Percentiles rank a stretch among this genome's conserved stretches.
Conservation (phyloP, 805 yeast species). For the Pichia rugopelliculosa region DNA sequence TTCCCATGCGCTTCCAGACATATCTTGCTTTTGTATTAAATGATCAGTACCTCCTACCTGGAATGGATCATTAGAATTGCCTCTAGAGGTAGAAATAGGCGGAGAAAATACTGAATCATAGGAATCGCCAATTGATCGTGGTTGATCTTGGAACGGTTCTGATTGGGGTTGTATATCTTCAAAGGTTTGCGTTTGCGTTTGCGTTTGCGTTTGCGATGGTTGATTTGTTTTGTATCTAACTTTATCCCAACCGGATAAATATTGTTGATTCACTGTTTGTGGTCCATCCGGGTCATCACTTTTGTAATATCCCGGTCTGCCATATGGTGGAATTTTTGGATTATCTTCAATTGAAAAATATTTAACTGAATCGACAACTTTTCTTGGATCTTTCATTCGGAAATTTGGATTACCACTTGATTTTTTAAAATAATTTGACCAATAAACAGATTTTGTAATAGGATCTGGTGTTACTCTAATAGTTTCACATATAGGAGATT, state of each 20-base stretch:
- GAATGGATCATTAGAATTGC: background rate
- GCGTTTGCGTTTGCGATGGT: background rate
- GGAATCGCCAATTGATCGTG: constrained; percentile 6
- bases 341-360: constrained; percentile 6
- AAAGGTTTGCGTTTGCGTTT: too few relatives aligned
- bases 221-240: constrained; percentile 8
- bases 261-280: constrained; percentile 4
- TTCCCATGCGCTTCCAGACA: background rate
- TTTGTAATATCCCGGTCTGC: constrained; percentile 10
- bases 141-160: background rate
- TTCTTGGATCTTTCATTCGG: constrained; percentile 50
- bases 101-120: background rate
- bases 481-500: constrained; percentile 17
- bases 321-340: constrained; percentile 8
- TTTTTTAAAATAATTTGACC: constrained; percentile 46
- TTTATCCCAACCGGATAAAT: constrained; percentile 17
- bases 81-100: background rate
- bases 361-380: constrained; percentile 7
- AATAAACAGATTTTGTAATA: constrained; percentile 23
- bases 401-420: constrained; percentile 45
- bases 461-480: constrained; percentile 23
- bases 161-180: background rate
- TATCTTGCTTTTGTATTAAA: background rate
- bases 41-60: too few relatives aligned
- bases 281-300: background rate